Conservation (phyloP, 371 early-diverging fungal genomes). For the Haplosporangium sp. region DNA sequence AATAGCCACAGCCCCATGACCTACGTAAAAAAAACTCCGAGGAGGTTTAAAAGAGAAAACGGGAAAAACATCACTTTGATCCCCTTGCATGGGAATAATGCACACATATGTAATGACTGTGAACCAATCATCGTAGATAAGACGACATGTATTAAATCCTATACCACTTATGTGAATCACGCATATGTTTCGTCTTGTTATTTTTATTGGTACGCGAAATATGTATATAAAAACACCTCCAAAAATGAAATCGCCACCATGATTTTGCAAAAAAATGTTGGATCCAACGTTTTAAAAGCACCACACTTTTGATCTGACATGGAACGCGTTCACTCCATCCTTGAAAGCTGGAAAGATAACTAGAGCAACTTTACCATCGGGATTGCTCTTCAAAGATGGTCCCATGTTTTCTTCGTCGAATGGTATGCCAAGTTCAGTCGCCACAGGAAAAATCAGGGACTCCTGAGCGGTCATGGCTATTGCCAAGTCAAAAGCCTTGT, state of each 20-base stretch:
- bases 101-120: not conserved
- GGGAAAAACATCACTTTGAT: not conserved
- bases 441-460: conserved; percentile 60
- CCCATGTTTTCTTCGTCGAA: conserved; percentile 52
- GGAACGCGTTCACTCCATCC: conserved; percentile 33
- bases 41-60: not conserved
- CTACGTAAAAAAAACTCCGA: not conserved
- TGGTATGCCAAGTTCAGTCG: conserved; percentile 23
- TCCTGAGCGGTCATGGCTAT: conserved; percentile 71
- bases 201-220: not conserved
- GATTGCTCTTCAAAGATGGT: conserved; percentile 48
- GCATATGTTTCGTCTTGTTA: not conserved
- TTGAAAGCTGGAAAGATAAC: conserved; percentile 47
- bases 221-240: not conserved
- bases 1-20: not conserved
- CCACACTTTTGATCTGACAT: conserved; percentile 52
- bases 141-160: not conserved
- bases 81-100: not conserved
- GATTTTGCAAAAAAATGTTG: not conserved
- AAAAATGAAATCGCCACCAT: not conserved
- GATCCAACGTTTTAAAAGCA: conserved; percentile 21
- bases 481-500: conserved; percentile 63
- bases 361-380: conserved; percentile 49
- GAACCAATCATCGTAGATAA: not conserved
- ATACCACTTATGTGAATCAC: not conserved